A percentile compares a stretch with the other conserved stretches of the same genome.
phyloP scores from a whole-genome alignment of 257 asterid species.

The Plantago major region DNA sequence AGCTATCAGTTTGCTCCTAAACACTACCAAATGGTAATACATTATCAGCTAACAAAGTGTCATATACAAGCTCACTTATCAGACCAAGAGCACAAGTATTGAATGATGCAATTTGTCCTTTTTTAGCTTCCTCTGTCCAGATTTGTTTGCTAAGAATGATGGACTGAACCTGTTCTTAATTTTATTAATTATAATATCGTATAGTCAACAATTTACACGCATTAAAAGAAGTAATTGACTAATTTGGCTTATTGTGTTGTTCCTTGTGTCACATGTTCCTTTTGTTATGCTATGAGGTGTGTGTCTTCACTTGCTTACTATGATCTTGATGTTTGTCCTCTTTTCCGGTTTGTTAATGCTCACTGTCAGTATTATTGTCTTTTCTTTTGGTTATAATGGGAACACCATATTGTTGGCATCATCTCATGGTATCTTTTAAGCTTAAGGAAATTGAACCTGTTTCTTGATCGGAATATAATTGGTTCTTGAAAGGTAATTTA shows the following conservation, averaged over 20 bases:
- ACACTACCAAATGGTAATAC: no score
- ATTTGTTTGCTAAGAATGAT: slow-evolving; percentile 11
- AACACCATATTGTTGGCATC: no score
- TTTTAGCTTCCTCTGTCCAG: background rate
- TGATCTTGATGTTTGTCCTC: background rate
- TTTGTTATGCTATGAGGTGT: slow-evolving; percentile 8
- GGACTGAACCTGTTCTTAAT: background rate
- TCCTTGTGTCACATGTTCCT: slow-evolving; percentile 14
- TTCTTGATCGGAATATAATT: no score
- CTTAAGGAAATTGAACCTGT: no score
- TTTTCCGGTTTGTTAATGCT: slow-evolving; percentile 8
- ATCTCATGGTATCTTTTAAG: no score
- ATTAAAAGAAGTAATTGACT: background rate
- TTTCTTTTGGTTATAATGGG: background rate
- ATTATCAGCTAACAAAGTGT: no score
- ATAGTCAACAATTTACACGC: background rate
- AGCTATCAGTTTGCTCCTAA: no score
- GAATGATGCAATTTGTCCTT: background rate
- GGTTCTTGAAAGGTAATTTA: no score
- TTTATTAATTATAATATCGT: background rate
- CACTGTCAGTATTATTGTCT: background rate
- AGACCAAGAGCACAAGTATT: no score
- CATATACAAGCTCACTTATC: no score
- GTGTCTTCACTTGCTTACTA: background rate
- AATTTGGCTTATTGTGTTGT: background rate